These are phyloP conservation scores for Capronia americana DNA, from an alignment of 2,329 filamentous ascomycete species.

Conservation along the genomic window DNA sequence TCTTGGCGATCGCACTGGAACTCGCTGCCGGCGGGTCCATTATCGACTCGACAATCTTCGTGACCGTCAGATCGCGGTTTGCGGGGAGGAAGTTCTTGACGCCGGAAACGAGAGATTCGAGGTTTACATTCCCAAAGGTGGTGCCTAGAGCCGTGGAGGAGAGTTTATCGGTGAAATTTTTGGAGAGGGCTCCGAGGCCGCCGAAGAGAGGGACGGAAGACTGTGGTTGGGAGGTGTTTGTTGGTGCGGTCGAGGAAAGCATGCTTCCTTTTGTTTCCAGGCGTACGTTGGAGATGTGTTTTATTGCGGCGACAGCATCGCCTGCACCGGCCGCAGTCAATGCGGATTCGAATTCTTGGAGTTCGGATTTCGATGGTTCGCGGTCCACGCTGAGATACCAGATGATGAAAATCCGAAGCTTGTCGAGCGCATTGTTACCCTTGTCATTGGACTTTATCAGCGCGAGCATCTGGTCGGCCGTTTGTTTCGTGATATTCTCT, in stretches of 20 bases:
- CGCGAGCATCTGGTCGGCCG: conserved; percentile 85
- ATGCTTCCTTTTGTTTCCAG: conserved; percentile 98
- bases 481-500: conserved; percentile 89
- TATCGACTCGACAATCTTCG: conserved; percentile 96
- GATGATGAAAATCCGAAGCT: conserved; percentile 92
- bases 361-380: conserved; percentile 80
- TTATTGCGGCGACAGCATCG: conserved; percentile 72
- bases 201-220: conserved; percentile 75
- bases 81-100: conserved; percentile 98
- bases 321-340: conserved; percentile 73
- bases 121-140: conserved; percentile 79
- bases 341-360: conserved; percentile 84
- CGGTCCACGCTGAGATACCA: conserved; percentile 96
- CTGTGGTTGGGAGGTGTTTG: conserved; percentile 62
- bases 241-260: conserved; percentile 79
- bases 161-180: conserved; percentile 88
- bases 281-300: conserved; percentile 88
- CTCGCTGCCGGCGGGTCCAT: conserved; percentile 94
- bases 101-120: conserved; percentile 91
- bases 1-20: conserved; percentile 91
- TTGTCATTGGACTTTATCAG: conserved; percentile 81
- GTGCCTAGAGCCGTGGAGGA: conserved; percentile 85
- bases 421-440: conserved; percentile 83
- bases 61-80: conserved; percentile 93
- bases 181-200: conserved; percentile 89